Evolutionary conservation across 768 basidiomycete genomes (phyloP).

Genomic region (Daedaleopsis nitida): DNA sequence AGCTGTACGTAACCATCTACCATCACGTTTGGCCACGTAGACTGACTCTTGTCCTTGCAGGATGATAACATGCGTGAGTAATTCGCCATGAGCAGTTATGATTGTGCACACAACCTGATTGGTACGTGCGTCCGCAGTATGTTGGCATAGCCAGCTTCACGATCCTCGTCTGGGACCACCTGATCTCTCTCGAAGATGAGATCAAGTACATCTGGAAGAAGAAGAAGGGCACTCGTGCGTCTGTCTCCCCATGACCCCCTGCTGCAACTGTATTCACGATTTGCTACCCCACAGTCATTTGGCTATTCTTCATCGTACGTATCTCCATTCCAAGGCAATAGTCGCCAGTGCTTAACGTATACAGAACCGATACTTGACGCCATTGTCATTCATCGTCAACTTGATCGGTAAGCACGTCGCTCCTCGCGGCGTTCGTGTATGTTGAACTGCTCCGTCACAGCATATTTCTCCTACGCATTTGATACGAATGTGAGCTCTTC

Average conservation of each 20-base stretch:
- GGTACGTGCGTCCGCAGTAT: conserved; percentile 34
- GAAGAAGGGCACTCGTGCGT: conserved; percentile 47
- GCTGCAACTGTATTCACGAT: background rate
- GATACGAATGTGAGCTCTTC: conserved; percentile 19
- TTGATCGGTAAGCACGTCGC: conserved; percentile 31
- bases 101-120: background rate
- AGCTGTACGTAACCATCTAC: background rate
- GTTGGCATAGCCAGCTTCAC: conserved; percentile 55
- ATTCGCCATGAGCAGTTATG: no score
- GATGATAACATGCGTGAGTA: conserved; percentile 15
- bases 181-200: conserved; percentile 53
- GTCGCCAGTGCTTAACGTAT: background rate
- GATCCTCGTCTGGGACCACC: conserved; percentile 57
- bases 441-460: conserved; percentile 1
- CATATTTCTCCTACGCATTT: conserved; percentile 27
- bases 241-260: background rate
- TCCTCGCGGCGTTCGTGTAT: no score
- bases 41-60: background rate
- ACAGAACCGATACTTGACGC: conserved; percentile 67
- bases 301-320: conserved; percentile 41
- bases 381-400: conserved; percentile 63
- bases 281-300: conserved; percentile 29
- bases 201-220: conserved; percentile 57
- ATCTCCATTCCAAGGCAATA: no score
- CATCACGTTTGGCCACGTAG: background rate